A percentile compares a stretch with the other conserved stretches of the same genome.
phyloP scores from a whole-genome alignment of 495 filamentous ascomycete species.

The Neurospora sp. region DNA sequence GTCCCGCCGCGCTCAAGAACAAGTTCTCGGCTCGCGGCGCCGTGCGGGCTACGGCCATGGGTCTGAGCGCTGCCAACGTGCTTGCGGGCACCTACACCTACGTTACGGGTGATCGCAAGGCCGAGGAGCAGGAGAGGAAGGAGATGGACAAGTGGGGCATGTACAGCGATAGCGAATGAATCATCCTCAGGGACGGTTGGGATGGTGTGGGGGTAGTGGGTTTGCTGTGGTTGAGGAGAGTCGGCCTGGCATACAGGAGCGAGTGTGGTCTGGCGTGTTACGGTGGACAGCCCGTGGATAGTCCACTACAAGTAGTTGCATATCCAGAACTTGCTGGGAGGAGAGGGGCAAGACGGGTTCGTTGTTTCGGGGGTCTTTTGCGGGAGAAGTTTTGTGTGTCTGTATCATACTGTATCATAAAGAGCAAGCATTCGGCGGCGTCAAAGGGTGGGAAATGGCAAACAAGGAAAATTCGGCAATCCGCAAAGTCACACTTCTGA shows the following conservation, averaged over 20 bases:
- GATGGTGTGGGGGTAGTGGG: not conserved
- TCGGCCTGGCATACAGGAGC: not conserved
- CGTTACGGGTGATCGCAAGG: constrained; percentile 48
- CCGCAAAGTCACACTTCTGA: not conserved
- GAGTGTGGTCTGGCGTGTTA: not conserved
- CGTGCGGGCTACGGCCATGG: constrained; percentile 63
- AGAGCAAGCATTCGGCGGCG: not conserved
- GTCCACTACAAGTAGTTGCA: not conserved
- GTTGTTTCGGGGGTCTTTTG: not conserved
- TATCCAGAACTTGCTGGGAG: not conserved
- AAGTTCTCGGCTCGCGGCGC: constrained; percentile 60
- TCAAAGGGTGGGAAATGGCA: not conserved
- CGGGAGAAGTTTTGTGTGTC: not conserved
- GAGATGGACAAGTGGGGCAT: constrained; percentile 39
- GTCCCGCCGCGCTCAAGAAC: constrained; percentile 42
- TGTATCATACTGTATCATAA: not conserved
- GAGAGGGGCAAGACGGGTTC: not conserved
- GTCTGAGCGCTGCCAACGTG: constrained; percentile 57
- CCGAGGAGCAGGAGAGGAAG: constrained; percentile 32
- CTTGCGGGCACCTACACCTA: constrained; percentile 64
- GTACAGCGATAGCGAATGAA: constrained; percentile 5
- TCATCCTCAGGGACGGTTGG: constrained; percentile 5
- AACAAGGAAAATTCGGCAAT: not conserved
- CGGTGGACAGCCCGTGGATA: not conserved
- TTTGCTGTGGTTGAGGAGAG: not conserved